phyloP scores from a whole-genome alignment of 495 filamentous ascomycete species.

The Lentithecium fluviatile region DNA sequence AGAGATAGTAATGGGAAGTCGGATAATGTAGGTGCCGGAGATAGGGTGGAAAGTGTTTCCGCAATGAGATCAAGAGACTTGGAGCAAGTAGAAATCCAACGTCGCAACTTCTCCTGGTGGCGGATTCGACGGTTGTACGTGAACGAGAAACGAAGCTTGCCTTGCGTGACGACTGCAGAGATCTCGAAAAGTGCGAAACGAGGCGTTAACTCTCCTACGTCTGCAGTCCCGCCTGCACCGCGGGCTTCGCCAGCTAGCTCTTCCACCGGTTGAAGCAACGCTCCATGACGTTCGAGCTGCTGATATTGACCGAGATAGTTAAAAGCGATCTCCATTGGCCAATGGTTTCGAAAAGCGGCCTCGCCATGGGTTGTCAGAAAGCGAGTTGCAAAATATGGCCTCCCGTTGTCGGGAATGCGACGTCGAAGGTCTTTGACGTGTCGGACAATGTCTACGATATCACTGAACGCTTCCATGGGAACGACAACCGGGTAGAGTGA shows the following conservation, averaged over 20 bases:
- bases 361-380: not conserved
- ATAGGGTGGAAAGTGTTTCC: not conserved
- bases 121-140: slow-evolving; percentile 1
- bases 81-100: slow-evolving; percentile 1
- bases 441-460: slow-evolving; percentile 2
- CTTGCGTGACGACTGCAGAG: not conserved
- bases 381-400: slow-evolving; percentile 1
- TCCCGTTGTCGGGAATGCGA: slow-evolving; percentile 6
- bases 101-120: not conserved
- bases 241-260: too few species aligned
- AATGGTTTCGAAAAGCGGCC: not conserved
- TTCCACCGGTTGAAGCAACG: not conserved
- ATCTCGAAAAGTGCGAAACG: slow-evolving; percentile 9
- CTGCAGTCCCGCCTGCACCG: not conserved
- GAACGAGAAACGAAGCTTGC: slow-evolving; percentile 3
- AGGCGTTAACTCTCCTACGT: not conserved
- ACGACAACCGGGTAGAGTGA: slow-evolving; percentile 5
- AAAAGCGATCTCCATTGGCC: slow-evolving; percentile 14
- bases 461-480: not conserved
- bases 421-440: slow-evolving; percentile 7
- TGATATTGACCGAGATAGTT: slow-evolving; percentile 18
- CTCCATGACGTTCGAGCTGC: slow-evolving; percentile 9
- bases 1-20: slow-evolving; percentile 8
- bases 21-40: not conserved
- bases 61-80: not conserved